Evolutionary conservation across 1,284 basidiomycete genomes (phyloP).

Genomic region (Anthracocystis panici-leucophaei): DNA sequence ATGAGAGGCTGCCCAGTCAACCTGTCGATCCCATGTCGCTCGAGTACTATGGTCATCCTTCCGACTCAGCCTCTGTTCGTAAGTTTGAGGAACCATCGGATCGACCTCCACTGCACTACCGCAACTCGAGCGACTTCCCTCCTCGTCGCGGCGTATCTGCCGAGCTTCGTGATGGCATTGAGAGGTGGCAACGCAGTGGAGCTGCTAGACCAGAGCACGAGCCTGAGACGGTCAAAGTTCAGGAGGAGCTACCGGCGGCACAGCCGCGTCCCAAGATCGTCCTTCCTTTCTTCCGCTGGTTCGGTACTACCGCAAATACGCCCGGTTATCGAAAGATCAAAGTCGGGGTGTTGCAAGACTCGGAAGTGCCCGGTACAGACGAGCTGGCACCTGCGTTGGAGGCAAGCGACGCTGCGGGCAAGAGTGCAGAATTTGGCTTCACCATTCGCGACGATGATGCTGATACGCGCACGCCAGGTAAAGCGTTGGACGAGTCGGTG

Average conservation of each 20-base stretch:
- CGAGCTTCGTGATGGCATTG: constrained; percentile 50
- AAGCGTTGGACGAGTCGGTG: constrained; percentile 28
- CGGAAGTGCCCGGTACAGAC: constrained; percentile 45
- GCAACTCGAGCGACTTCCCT: constrained; percentile 5
- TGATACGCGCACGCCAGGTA: constrained; percentile 27
- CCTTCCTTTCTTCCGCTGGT: constrained; percentile 66
- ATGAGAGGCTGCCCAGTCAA: constrained; percentile 15
- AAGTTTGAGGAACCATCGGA: constrained; percentile 19
- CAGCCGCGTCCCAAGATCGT: constrained; percentile 53
- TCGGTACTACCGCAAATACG: constrained; percentile 63
- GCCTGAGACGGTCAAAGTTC: constrained; percentile 14
- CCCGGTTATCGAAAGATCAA: constrained; percentile 64
- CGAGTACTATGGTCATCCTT: constrained; percentile 50
- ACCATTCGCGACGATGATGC: constrained; percentile 48
- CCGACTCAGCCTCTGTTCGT: constrained; percentile 14
- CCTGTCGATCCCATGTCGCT: constrained; percentile 49
- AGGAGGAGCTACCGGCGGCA: constrained; percentile 14
- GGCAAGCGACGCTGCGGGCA: constrained; percentile 11
- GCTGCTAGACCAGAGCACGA: constrained; percentile 24
- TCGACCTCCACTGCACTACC: constrained; percentile 11
- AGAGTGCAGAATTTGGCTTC: constrained; percentile 25
- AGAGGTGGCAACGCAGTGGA: constrained; percentile 49
- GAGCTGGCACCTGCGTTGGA: constrained; percentile 40
- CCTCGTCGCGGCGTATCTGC: constrained; percentile 30
- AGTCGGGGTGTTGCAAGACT: constrained; percentile 57